Conservation (phyloP, 2,329 filamentous ascomycete species). For the Botryotinia narcissicola region DNA sequence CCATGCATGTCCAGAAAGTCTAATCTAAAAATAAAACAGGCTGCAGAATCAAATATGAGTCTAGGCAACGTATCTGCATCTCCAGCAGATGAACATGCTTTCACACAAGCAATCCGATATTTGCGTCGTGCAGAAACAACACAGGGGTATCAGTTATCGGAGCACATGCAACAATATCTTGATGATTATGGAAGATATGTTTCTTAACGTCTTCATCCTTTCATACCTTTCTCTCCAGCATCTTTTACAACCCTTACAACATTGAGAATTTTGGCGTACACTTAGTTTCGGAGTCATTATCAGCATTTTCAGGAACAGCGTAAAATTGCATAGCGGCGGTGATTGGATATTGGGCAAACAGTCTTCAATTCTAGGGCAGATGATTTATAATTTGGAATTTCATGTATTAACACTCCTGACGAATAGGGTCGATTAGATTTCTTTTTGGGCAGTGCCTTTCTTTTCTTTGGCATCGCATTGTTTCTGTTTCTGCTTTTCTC, state of each 20-base stretch:
- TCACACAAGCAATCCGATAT: constrained; percentile 46
- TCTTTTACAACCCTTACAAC: neutral
- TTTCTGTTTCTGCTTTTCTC: neutral
- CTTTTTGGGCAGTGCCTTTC: neutral
- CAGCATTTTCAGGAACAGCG: neutral
- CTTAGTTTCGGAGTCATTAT: neutral
- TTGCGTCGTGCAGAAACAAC: constrained; percentile 45
- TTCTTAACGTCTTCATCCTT: constrained; percentile 19
- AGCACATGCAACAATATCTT: constrained; percentile 49
- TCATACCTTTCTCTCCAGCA: neutral
- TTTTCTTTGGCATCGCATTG: neutral
- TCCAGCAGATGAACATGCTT: constrained; percentile 45
- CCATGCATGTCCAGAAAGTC: no score
- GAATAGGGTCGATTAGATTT: neutral
- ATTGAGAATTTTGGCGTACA: constrained; percentile 8
- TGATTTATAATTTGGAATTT: neutral
- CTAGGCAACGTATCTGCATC: constrained; percentile 50
- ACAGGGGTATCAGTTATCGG: constrained; percentile 43
- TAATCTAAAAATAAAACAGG: constrained; percentile 36
- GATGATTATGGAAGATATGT: constrained; percentile 45
- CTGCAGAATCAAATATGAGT: constrained; percentile 52
- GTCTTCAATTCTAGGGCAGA: neutral
- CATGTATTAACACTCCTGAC: neutral
- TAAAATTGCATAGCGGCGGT: neutral
- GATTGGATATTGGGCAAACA: neutral